phyloP scores from a whole-genome alignment of 129 eudicot species.

The Ambrosia artemisiifolia region DNA sequence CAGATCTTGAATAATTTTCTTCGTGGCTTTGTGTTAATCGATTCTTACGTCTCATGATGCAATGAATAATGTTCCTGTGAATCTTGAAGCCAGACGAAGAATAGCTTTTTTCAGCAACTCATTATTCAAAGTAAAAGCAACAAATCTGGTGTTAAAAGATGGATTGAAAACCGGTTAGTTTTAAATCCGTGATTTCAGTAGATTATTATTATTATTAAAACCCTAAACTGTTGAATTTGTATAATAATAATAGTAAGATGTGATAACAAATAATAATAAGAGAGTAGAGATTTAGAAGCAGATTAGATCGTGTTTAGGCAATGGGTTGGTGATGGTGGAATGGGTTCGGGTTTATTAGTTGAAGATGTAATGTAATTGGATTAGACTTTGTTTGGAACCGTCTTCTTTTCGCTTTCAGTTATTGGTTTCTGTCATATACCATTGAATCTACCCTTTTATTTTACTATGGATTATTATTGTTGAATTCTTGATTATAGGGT shows the following conservation, averaged over 20 bases:
- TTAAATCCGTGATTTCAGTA: conserved; percentile 22
- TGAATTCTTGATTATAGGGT: too few relatives aligned
- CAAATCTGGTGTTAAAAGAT: conserved; percentile 27
- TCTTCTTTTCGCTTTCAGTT: conserved; percentile 21
- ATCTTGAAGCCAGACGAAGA: too few relatives aligned
- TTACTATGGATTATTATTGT: neutral
- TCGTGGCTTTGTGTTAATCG: too few relatives aligned
- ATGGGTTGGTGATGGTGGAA: conserved; percentile 28
- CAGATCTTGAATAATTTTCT: too few relatives aligned
- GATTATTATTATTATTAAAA: neutral
- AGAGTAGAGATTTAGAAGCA: neutral
- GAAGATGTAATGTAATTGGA: neutral
- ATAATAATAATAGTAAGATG: neutral
- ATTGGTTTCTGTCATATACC: neutral
- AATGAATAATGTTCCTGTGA: too few relatives aligned
- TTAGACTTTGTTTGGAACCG: conserved; percentile 22
- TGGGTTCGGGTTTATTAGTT: neutral
- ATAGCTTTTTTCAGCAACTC: too few relatives aligned
- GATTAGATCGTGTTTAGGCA: conserved; percentile 11
- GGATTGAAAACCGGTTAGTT: conserved; percentile 11
- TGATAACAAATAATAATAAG: neutral
- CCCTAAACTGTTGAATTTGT: neutral
- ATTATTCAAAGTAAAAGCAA: conserved; percentile 18
- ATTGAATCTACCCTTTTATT: neutral
- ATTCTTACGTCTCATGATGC: too few relatives aligned